Conservation (phyloP, 306 rosid genomes). For the Trichosanthes truncata region DNA sequence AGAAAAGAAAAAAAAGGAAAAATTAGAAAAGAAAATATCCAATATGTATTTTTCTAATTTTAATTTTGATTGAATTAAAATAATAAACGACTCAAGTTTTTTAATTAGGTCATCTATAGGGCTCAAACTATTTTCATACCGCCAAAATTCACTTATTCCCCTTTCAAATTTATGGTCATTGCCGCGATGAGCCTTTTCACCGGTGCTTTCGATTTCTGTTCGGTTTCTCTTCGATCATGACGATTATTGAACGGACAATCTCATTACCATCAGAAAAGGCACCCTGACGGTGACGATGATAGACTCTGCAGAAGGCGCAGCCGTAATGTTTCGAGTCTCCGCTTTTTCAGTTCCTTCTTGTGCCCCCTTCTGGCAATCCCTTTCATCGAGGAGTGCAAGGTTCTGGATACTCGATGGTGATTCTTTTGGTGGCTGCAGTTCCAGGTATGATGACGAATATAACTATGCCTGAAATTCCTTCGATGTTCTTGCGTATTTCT, state of each 20-base stretch:
- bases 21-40: too few relatives aligned
- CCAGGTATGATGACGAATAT: not conserved
- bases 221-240: not conserved
- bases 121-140: not conserved
- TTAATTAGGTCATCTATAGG: not conserved
- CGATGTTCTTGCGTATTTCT: not conserved
- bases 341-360: not conserved
- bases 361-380: not conserved
- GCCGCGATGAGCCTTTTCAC: not conserved
- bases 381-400: not conserved
- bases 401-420: not conserved
- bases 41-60: too few relatives aligned
- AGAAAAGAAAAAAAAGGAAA: too few relatives aligned
- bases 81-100: too few relatives aligned
- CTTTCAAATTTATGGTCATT: not conserved
- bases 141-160: not conserved
- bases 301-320: not conserved
- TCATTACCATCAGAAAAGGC: not conserved
- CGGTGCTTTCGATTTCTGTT: not conserved
- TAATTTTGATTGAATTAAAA: too few relatives aligned
- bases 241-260: not conserved
- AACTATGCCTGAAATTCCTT: not conserved
- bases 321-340: not conserved
- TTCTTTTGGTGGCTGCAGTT: not conserved
- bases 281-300: not conserved